Evolutionary conservation across 108 stramenopile genomes (phyloP).

Genomic region (Fistulifera pelliculosa): DNA sequence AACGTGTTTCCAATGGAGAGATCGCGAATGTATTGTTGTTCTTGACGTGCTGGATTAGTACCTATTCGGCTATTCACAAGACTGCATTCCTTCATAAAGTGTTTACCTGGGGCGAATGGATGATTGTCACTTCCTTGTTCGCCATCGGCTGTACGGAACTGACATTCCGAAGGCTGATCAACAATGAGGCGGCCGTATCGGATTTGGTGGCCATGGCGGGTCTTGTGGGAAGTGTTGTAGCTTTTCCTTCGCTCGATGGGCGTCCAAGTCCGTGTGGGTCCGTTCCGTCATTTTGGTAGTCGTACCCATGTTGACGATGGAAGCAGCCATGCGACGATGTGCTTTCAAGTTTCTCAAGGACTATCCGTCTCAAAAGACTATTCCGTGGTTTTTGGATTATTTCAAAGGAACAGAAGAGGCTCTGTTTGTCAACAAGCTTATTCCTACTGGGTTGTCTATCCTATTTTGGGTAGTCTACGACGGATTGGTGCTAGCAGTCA

Average conservation of each 20-base stretch:
- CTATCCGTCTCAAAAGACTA: too few species aligned
- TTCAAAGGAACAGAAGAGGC: not conserved
- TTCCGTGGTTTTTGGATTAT: not conserved
- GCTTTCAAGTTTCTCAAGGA: too few species aligned
- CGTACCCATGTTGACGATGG: not conserved
- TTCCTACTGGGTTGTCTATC: not conserved
- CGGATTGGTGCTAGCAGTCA: slow-evolving; percentile 2
- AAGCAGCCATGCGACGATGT: too few species aligned
- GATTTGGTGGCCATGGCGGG: slow-evolving; percentile 6
- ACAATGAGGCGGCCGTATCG: not conserved
- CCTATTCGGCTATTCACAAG: not conserved
- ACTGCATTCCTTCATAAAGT: slow-evolving; percentile 1
- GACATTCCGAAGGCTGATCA: not conserved
- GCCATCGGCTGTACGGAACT: slow-evolving; percentile 1
- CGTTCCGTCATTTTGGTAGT: not conserved
- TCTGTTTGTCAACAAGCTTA: not conserved
- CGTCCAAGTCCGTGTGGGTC: not conserved
- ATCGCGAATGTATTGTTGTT: not conserved
- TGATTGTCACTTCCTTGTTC: not conserved
- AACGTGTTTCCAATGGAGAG: not conserved
- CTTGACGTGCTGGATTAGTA: not conserved
- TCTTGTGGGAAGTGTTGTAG: not conserved
- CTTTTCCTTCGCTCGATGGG: not conserved
- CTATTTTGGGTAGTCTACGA: slow-evolving; percentile 5
- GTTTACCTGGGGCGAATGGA: slow-evolving; percentile 9